Conservation (phyloP, 305 asterid genomes). For the Andrographis paniculata region DNA sequence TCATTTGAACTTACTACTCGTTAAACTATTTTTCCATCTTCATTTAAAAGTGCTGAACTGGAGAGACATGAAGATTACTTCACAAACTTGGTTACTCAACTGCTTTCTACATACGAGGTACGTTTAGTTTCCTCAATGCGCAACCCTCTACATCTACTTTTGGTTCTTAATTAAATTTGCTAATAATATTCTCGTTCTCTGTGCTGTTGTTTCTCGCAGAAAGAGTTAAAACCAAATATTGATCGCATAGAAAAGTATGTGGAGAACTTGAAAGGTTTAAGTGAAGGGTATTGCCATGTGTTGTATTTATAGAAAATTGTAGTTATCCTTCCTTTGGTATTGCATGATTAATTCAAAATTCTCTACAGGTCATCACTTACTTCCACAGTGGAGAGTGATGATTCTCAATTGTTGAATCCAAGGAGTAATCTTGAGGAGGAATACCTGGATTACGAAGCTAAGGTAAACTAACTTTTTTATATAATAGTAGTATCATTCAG, state of each 20-base stretch:
- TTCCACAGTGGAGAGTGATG: slow-evolving; percentile 34
- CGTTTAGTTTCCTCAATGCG: slow-evolving; percentile 12
- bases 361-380: slow-evolving; percentile 38
- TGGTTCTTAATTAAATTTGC: slow-evolving; percentile 11
- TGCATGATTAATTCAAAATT: slow-evolving; percentile 16
- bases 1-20: slow-evolving; percentile 16
- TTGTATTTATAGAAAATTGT: slow-evolving; percentile 14
- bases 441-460: slow-evolving; percentile 79
- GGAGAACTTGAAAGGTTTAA: slow-evolving; percentile 68
- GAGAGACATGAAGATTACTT: slow-evolving; percentile 76
- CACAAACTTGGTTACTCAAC: slow-evolving; percentile 54
- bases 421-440: slow-evolving; percentile 84
- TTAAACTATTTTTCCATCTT: slow-evolving; percentile 26
- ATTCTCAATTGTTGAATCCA: slow-evolving; percentile 47
- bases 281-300: slow-evolving; percentile 45
- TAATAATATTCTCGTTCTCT: slow-evolving; percentile 7
- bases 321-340: slow-evolving; percentile 12
- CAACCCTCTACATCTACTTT: slow-evolving; percentile 9
- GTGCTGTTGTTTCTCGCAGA: slow-evolving; percentile 33
- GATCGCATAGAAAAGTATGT: slow-evolving; percentile 74
- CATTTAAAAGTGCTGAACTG: slow-evolving; percentile 62
- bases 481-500: slow-evolving; percentile 2
- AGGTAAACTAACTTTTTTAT: slow-evolving; percentile 36
- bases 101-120: slow-evolving; percentile 88
- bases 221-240: slow-evolving; percentile 63